phyloP scores from a whole-genome alignment of 2,329 filamentous ascomycete species.

The Calonectria henricotiae region DNA sequence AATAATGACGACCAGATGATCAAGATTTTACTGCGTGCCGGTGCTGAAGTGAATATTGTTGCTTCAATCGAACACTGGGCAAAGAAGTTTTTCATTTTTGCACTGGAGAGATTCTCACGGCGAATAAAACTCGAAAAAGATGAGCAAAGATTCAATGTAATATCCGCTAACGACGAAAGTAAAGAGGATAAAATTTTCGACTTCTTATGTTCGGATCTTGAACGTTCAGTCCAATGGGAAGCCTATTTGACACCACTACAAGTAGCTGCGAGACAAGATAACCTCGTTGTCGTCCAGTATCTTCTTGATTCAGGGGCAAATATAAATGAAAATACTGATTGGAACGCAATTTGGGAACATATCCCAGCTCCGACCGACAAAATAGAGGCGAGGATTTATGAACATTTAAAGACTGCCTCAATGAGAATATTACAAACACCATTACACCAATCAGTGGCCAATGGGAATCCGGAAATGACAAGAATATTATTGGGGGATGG shows the following conservation, averaged over 20 bases:
- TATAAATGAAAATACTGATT: not conserved
- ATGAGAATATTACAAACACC: not conserved
- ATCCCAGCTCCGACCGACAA: not conserved
- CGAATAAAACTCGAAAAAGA: not conserved
- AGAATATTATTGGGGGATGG: not conserved
- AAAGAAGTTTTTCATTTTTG: not conserved
- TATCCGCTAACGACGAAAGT: not conserved
- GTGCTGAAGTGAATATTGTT: not conserved
- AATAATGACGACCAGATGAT: not conserved
- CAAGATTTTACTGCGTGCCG: not conserved
- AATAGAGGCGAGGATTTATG: not conserved
- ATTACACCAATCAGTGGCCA: not conserved
- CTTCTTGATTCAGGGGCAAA: not conserved
- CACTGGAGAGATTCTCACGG: not conserved
- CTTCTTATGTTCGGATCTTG: not conserved
- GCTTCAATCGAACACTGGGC: not conserved
- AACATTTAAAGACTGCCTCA: not conserved
- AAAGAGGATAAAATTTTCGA: not conserved
- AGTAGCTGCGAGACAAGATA: not conserved
- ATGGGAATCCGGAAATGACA: not conserved
- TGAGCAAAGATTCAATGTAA: not conserved
- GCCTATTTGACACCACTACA: not conserved
- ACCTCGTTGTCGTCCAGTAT: not conserved
- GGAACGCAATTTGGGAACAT: not conserved
- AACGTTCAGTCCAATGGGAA: not conserved